Percentiles rank a stretch among this genome's conserved stretches.
Conservation (phyloP, 164 flowering plant genomes). For the Macadamia tetraphylla region DNA sequence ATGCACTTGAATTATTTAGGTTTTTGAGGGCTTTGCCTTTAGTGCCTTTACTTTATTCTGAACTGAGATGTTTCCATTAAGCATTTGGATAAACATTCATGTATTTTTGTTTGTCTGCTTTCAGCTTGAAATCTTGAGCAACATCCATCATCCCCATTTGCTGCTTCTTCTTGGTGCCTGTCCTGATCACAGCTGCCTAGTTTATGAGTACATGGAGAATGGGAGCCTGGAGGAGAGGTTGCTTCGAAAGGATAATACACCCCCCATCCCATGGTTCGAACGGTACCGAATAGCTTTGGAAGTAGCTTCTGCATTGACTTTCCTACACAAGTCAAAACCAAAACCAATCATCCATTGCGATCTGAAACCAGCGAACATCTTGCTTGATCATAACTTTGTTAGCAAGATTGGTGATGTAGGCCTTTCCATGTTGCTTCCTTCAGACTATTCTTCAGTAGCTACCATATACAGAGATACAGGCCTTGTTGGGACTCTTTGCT, state of each 20-base stretch:
- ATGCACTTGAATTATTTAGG: too few species aligned
- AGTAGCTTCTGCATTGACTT: conserved; percentile 72
- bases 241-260: conserved; percentile 32
- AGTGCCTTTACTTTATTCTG: too few species aligned
- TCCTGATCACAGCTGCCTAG: conserved; percentile 69
- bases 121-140: conserved; percentile 83
- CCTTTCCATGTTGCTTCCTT: conserved; percentile 53
- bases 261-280: conserved; percentile 78
- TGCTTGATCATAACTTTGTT: conserved; percentile 70
- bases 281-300: conserved; percentile 86
- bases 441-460: conserved; percentile 23
- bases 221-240: conserved; percentile 80
- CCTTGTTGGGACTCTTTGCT: conserved; percentile 75
- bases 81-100: too few species aligned
- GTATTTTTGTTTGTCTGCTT: conserved; percentile 11
- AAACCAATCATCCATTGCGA: conserved; percentile 80
- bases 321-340: conserved; percentile 81
- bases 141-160: conserved; percentile 77
- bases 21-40: too few species aligned
- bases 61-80: too few species aligned
- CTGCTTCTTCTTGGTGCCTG: conserved; percentile 92
- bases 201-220: conserved; percentile 90
- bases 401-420: conserved; percentile 96
- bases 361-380: conserved; percentile 88
- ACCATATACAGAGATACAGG: conserved; percentile 41